phyloP scores from a whole-genome alignment of 208 protist species.

The Tritrichomonas foetus region DNA sequence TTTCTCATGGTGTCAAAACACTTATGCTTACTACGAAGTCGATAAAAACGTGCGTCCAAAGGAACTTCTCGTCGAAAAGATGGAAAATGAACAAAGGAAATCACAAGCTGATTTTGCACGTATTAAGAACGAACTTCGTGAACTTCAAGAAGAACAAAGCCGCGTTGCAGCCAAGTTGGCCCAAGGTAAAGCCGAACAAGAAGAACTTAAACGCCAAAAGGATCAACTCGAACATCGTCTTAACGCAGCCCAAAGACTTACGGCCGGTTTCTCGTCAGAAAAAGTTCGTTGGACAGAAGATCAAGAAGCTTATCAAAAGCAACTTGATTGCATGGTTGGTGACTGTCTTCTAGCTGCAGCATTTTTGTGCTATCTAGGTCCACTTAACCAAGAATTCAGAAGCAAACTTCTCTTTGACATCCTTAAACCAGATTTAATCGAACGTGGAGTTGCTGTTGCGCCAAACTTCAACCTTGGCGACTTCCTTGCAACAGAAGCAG shows the following conservation, averaged over 20 bases:
- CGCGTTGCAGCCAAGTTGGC: constrained; percentile 67
- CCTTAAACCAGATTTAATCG: constrained; percentile 77
- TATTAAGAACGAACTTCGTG: constrained; percentile 74
- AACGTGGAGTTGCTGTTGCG: constrained; percentile 75
- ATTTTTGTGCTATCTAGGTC: constrained; percentile 92
- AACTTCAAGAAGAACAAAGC: constrained; percentile 70
- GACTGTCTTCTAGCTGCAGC: constrained; percentile 89
- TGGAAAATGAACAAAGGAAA: constrained; percentile 76
- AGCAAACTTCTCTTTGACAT: constrained; percentile 74
- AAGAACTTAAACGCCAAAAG: constrained; percentile 76
- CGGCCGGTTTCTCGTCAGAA: constrained; percentile 89
- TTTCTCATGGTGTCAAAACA: constrained; percentile 90
- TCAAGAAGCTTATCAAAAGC: constrained; percentile 72
- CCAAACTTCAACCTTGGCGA: constrained; percentile 72
- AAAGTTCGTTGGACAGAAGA: constrained; percentile 85
- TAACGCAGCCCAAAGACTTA: constrained; percentile 82
- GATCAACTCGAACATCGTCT: constrained; percentile 84
- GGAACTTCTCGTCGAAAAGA: constrained; percentile 76
- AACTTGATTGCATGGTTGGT: constrained; percentile 77
- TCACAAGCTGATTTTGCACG: constrained; percentile 79
- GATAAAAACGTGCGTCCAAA: constrained; percentile 91
- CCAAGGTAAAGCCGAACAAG: constrained; percentile 74
- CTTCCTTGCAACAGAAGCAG: constrained; percentile 87
- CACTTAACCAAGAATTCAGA: constrained; percentile 90
- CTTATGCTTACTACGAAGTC: constrained; percentile 91